phyloP scores from a whole-genome alignment of 2,329 filamentous ascomycete species.

The Trichoderma sp. region DNA sequence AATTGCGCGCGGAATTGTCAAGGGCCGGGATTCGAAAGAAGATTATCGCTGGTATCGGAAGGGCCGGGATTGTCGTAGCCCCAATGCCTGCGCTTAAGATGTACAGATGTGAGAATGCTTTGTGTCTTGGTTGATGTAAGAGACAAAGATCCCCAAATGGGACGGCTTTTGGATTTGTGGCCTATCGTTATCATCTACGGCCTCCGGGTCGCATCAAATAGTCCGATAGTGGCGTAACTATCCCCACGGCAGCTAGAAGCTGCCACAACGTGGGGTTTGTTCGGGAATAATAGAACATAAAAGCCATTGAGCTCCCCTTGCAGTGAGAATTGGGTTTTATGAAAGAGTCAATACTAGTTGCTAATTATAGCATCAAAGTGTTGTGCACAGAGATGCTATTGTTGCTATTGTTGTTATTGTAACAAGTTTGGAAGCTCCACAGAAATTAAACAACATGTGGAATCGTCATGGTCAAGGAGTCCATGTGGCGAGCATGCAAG shows the following conservation, averaged over 20 bases:
- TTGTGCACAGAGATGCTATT: not conserved
- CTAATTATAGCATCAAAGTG: not conserved
- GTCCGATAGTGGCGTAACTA: slow-evolving; percentile 11
- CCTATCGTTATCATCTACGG: slow-evolving; percentile 7
- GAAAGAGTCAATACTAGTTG: not conserved
- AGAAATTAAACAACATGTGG: not conserved
- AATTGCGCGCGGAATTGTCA: not conserved
- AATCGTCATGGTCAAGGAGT: not conserved
- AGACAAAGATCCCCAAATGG: not conserved
- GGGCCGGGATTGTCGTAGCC: not conserved
- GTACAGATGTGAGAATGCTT: not conserved
- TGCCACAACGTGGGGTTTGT: slow-evolving; percentile 11
- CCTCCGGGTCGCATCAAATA: not conserved
- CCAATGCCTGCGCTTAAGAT: not conserved
- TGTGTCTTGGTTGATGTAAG: not conserved
- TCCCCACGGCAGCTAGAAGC: slow-evolving; percentile 10
- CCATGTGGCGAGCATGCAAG: not conserved
- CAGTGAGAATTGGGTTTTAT: not conserved
- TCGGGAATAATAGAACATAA: not conserved
- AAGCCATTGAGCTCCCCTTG: not conserved
- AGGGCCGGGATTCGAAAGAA: not conserved
- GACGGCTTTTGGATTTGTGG: not conserved
- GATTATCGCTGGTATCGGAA: not conserved
- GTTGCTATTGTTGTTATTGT: not conserved
- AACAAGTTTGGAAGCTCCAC: not conserved